These are phyloP conservation scores for Basipetospora chlamydospora DNA, from an alignment of 2,329 filamentous ascomycete genomes.

Conservation along the genomic window DNA sequence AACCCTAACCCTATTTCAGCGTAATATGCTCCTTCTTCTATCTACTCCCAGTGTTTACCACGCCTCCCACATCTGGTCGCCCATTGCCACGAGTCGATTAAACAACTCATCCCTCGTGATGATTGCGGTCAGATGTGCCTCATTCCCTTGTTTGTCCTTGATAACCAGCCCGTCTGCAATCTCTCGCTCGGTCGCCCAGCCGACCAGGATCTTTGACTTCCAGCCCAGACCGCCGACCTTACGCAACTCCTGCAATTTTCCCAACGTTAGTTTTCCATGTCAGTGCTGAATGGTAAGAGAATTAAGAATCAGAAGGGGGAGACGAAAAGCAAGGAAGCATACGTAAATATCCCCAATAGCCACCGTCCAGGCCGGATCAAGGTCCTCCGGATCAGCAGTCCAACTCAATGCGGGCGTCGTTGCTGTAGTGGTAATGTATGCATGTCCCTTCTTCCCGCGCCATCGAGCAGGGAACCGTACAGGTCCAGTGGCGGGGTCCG, in stretches of 20 bases:
- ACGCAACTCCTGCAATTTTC: constrained; percentile 39
- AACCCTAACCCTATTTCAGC: too few species aligned
- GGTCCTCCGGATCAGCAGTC: constrained; percentile 36
- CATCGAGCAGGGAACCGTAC: constrained; percentile 63
- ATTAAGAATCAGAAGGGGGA: background rate
- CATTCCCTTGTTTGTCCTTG: constrained; percentile 37
- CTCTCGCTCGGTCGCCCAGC: constrained; percentile 61
- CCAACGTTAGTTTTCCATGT: background rate
- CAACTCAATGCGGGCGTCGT: constrained; percentile 56
- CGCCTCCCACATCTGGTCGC: constrained; percentile 70
- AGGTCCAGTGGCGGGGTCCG: constrained; percentile 43
- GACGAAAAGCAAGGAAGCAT: background rate
- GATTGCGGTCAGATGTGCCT: constrained; percentile 55
- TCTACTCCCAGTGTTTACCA: too few species aligned
- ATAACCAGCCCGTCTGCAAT: constrained; percentile 64
- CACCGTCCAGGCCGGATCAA: constrained; percentile 54
- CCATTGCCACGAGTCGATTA: constrained; percentile 63
- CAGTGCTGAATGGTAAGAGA: background rate
- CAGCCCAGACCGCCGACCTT: constrained; percentile 73
- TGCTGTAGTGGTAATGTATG: constrained; percentile 53
- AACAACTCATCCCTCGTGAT: constrained; percentile 63
- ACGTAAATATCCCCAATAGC: constrained; percentile 50
- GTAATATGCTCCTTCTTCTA: too few species aligned
- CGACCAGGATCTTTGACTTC: constrained; percentile 72
- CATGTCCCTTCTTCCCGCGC: constrained; percentile 55